Percentiles rank a stretch among this genome's conserved stretches.
These are phyloP conservation scores for Teunomyces atbi DNA, from an alignment of 805 yeast species.

Conservation along the genomic window DNA sequence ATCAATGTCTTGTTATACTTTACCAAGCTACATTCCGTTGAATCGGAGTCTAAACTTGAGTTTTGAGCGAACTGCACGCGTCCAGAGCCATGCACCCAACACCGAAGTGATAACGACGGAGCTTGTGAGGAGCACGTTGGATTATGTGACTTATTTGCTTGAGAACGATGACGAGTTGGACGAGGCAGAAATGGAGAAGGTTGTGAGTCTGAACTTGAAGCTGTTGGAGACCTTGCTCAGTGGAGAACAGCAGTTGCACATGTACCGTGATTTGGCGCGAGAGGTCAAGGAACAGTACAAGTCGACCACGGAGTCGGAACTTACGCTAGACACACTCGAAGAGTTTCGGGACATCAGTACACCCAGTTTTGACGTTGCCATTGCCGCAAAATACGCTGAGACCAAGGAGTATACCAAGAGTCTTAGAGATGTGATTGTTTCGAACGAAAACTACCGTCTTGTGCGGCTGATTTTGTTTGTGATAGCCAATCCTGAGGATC, in stretches of 20 bases:
- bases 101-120: constrained; percentile 2
- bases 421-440: neutral
- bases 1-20: neutral
- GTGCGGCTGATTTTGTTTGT: constrained; percentile 48
- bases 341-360: constrained; percentile 9
- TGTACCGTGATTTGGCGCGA: constrained; percentile 6
- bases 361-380: neutral
- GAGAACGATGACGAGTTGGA: constrained; percentile 3
- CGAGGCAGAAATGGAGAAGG: neutral
- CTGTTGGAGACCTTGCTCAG: constrained; percentile 8
- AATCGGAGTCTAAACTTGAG: constrained; percentile 4
- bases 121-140: constrained; percentile 3
- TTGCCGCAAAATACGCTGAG: neutral
- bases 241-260: constrained; percentile 6
- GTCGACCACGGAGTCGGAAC: constrained; percentile 20
- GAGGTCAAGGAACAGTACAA: constrained; percentile 18
- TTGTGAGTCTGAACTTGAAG: neutral
- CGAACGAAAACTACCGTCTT: constrained; percentile 18
- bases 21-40: constrained; percentile 7
- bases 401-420: constrained; percentile 18
- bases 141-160: constrained; percentile 7
- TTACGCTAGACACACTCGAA: constrained; percentile 21
- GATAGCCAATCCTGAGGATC: constrained; percentile 57
- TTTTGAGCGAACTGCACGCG: constrained; percentile 6
- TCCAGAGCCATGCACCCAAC: constrained; percentile 4